Evolutionary conservation across 345 rosid species (phyloP).

Genomic region (Cardamine chenopodiifolia): DNA sequence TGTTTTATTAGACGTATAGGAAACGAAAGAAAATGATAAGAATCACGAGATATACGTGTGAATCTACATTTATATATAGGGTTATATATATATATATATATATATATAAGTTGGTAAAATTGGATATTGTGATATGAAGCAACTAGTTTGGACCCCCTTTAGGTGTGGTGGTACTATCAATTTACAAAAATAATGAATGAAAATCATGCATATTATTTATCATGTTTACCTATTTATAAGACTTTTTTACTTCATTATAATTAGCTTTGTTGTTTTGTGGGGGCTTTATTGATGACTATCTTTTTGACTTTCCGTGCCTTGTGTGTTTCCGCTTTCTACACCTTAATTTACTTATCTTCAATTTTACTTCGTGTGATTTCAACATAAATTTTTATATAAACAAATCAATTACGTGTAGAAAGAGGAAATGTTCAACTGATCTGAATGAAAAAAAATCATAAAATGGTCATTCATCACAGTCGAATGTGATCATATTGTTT

Average conservation of each 20-base stretch:
- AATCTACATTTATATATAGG: too few species aligned
- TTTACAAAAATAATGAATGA: slow-evolving; percentile 19
- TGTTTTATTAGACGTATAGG: too few species aligned
- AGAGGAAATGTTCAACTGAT: neutral
- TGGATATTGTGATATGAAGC: slow-evolving; percentile 37
- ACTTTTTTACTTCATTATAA: neutral
- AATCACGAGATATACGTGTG: too few species aligned
- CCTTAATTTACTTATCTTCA: neutral
- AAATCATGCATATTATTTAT: slow-evolving; percentile 14
- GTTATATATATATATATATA: too few species aligned
- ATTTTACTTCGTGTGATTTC: neutral
- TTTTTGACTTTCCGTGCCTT: slow-evolving; percentile 32
- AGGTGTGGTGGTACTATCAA: slow-evolving; percentile 39
- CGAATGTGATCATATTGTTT: neutral
- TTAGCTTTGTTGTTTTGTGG: neutral
- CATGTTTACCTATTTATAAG: slow-evolving; percentile 1
- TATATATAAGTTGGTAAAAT: slow-evolving; percentile 22
- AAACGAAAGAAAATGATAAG: too few species aligned
- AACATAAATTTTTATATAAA: neutral
- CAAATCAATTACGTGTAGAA: neutral
- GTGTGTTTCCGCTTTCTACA: neutral
- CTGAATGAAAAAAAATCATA: neutral
- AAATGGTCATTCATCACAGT: neutral
- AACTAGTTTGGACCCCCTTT: slow-evolving; percentile 34
- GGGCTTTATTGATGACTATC: slow-evolving; percentile 3